phyloP scores from a whole-genome alignment of 2,329 filamentous ascomycete genomes.

The Monosporascus sp. region DNA sequence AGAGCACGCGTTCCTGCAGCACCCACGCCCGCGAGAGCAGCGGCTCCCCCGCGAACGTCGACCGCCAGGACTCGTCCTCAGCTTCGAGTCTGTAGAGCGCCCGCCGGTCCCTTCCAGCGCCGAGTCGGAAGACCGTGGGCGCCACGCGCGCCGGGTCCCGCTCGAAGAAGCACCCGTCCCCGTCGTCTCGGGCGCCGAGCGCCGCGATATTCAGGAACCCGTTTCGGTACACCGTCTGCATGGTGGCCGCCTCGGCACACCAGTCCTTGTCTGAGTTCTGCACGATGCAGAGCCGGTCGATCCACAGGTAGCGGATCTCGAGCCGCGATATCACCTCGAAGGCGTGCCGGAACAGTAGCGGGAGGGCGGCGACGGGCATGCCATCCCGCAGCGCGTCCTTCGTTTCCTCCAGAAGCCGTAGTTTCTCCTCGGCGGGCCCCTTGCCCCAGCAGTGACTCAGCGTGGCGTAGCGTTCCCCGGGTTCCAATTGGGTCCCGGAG shows the following conservation, averaged over 20 bases:
- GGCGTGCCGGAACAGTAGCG: conserved; percentile 11
- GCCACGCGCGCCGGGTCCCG: conserved; percentile 4
- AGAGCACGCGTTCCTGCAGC: conserved; percentile 14
- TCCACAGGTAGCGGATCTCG: conserved; percentile 7
- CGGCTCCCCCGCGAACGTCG: conserved; percentile 5
- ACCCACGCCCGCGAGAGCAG: conserved; percentile 15
- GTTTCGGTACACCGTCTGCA: conserved; percentile 12
- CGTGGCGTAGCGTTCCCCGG: conserved; percentile 7
- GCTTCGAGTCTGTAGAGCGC: neutral
- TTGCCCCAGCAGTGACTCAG: conserved; percentile 16
- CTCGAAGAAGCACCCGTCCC: conserved; percentile 10
- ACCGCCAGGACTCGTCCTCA: conserved; percentile 2
- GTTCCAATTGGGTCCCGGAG: conserved; percentile 1
- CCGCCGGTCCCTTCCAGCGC: no score
- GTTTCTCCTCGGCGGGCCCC: conserved; percentile 2
- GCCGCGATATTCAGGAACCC: conserved; percentile 13
- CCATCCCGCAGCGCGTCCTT: neutral
- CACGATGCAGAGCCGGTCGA: conserved; percentile 19
- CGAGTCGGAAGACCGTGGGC: conserved; percentile 1
- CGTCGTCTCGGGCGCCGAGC: conserved; percentile 5
- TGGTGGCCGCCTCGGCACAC: conserved; percentile 8
- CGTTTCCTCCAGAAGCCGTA: conserved; percentile 3
- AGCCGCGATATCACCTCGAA: no score
- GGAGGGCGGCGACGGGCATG: conserved; percentile 4
- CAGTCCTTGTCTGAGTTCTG: conserved; percentile 16